A percentile compares a stretch with the other conserved stretches of the same genome.
phyloP scores from a whole-genome alignment of 495 filamentous ascomycete species.

The Aspergillus avenaceus region DNA sequence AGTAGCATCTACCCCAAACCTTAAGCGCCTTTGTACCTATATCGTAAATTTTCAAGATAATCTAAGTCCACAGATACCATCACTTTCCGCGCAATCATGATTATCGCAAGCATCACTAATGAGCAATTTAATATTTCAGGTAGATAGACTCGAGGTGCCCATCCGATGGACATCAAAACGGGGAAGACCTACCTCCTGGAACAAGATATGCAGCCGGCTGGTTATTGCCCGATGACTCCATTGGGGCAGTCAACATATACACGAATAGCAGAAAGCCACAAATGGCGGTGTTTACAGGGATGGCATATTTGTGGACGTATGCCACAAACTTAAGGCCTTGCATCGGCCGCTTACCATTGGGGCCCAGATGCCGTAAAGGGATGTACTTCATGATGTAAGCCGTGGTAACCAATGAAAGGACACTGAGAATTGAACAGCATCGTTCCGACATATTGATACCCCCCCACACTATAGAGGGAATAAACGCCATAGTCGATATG shows the following conservation, averaged over 20 bases:
- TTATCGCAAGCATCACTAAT: slow-evolving; percentile 37
- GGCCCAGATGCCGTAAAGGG: slow-evolving; percentile 26
- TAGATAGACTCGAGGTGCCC: too few species aligned
- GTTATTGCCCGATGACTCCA: slow-evolving; percentile 9
- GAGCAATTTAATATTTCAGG: too few species aligned
- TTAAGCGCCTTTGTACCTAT: slow-evolving; percentile 50
- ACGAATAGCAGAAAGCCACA: slow-evolving; percentile 24
- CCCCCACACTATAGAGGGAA: slow-evolving; percentile 43
- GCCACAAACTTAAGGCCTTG: slow-evolving; percentile 4
- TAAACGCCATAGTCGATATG: slow-evolving; percentile 46
- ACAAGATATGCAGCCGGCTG: slow-evolving; percentile 28
- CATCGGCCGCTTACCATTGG: slow-evolving; percentile 28
- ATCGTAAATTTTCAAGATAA: slow-evolving; percentile 43
- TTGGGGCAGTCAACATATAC: slow-evolving; percentile 12
- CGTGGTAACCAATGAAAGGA: slow-evolving; percentile 57
- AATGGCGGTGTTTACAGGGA: slow-evolving; percentile 20
- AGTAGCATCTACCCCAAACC: not conserved
- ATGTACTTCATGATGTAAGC: slow-evolving; percentile 44
- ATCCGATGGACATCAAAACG: not conserved
- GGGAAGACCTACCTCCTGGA: slow-evolving; percentile 31
- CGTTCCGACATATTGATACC: slow-evolving; percentile 17
- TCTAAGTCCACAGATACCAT: slow-evolving; percentile 46
- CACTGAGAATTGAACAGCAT: slow-evolving; percentile 49
- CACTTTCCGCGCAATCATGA: slow-evolving; percentile 29
- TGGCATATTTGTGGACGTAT: slow-evolving; percentile 12